A percentile compares a stretch with the other conserved stretches of the same genome.
These are phyloP conservation scores for Coleophoma cylindrospora DNA, from an alignment of 2,329 filamentous ascomycete species.

Conservation along the genomic window DNA sequence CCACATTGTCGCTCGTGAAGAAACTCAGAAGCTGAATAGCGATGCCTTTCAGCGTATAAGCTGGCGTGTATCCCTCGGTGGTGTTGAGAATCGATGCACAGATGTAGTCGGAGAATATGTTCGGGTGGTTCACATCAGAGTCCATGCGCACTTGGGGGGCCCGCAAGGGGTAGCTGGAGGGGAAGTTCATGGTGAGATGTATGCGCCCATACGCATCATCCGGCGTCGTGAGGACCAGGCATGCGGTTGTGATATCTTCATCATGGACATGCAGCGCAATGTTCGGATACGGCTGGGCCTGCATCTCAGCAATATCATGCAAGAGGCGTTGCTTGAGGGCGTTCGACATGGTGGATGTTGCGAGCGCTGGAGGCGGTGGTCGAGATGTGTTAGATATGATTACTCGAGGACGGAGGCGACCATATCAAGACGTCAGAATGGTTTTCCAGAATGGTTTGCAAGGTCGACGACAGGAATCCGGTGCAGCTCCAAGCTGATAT, in stretches of 20 bases:
- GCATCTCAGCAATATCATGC: constrained; percentile 39
- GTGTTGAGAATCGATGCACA: constrained; percentile 42
- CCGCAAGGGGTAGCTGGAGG: constrained; percentile 29
- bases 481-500: too few species aligned
- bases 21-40: constrained; percentile 47
- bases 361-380: too few species aligned
- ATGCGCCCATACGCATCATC: constrained; percentile 29
- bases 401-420: too few species aligned
- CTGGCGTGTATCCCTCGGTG: constrained; percentile 38
- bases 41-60: constrained; percentile 44
- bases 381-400: too few species aligned
- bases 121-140: constrained; percentile 36
- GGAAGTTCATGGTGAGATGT: constrained; percentile 37
- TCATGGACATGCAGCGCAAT: constrained; percentile 35
- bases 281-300: constrained; percentile 39
- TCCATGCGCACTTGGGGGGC: constrained; percentile 36
- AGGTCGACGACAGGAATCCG: too few species aligned
- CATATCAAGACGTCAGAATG: too few species aligned
- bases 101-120: constrained; percentile 37
- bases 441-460: too few species aligned
- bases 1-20: constrained; percentile 40
- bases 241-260: constrained; percentile 30
- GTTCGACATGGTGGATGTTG: not conserved
- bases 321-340: constrained; percentile 27
- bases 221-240: constrained; percentile 36